Conservation (phyloP, 306 rosid genomes). For the Casuarina glauca region DNA sequence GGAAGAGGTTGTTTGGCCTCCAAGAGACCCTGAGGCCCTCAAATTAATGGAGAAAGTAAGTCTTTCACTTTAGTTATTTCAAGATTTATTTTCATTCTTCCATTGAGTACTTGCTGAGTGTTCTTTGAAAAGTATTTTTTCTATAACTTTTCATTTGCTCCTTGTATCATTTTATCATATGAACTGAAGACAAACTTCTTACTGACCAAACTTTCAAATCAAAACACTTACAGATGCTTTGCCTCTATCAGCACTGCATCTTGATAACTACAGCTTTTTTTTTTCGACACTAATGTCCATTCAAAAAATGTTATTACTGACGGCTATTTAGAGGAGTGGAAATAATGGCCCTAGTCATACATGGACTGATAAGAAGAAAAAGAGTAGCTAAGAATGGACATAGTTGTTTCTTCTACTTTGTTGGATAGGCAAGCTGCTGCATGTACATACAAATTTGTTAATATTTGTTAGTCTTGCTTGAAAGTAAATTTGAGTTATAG, state of each 20-base stretch:
- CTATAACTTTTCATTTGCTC: neutral
- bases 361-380: neutral
- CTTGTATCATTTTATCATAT: neutral
- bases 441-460: neutral
- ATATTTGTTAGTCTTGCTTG: neutral
- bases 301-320: neutral
- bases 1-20: slow-evolving; percentile 91
- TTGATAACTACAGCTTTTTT: neutral
- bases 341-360: neutral
- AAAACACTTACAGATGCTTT: neutral
- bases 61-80: slow-evolving; percentile 2
- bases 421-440: neutral
- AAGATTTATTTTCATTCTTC: neutral
- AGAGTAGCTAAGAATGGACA: neutral
- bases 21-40: slow-evolving; percentile 72
- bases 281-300: neutral
- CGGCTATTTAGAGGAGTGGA: neutral
- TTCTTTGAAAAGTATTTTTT: neutral
- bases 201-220: neutral
- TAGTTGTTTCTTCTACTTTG: slow-evolving; percentile 1
- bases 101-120: neutral
- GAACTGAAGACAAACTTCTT: neutral
- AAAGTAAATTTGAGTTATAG: neutral
- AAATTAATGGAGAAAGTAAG: slow-evolving; percentile 67
- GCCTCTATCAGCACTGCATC: neutral